Evolutionary conservation across 225 moss, liverwort and hornwort species (phyloP).

Genomic region (Rhytidiadelphus loreus): DNA sequence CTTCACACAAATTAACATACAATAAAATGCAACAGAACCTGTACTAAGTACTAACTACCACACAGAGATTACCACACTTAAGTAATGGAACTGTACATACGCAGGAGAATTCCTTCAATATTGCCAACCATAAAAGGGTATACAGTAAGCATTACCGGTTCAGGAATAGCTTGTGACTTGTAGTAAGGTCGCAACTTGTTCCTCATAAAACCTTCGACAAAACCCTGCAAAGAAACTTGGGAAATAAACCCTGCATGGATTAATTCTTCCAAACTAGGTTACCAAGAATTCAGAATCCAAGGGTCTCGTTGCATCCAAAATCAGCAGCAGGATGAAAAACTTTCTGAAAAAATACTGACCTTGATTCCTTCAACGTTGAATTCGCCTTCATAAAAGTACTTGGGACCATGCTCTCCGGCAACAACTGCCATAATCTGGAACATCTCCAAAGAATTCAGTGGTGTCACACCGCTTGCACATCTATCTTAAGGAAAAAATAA

Average conservation of each 20-base stretch:
- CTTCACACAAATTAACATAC: neutral
- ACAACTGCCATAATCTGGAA: slow-evolving; percentile 35
- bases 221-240: slow-evolving; percentile 35
- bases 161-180: slow-evolving; percentile 61
- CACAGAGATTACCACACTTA: neutral
- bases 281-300: neutral
- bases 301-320: neutral
- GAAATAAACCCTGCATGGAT: neutral
- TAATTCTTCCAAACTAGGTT: neutral
- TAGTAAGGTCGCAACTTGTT: slow-evolving; percentile 34
- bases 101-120: neutral
- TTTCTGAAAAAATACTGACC: neutral
- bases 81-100: neutral
- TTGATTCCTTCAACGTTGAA: slow-evolving; percentile 27
- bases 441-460: neutral
- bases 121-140: neutral
- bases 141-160: slow-evolving; percentile 18
- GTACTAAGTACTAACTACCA: too few relatives aligned
- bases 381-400: slow-evolving; percentile 33
- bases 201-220: slow-evolving; percentile 50
- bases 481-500: too few relatives aligned
- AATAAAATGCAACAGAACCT: neutral
- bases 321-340: neutral
- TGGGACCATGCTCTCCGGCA: slow-evolving; percentile 11
- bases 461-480: neutral